Conservation (phyloP, 1,139 yeast species). For the Hyphopichia burtonii region DNA sequence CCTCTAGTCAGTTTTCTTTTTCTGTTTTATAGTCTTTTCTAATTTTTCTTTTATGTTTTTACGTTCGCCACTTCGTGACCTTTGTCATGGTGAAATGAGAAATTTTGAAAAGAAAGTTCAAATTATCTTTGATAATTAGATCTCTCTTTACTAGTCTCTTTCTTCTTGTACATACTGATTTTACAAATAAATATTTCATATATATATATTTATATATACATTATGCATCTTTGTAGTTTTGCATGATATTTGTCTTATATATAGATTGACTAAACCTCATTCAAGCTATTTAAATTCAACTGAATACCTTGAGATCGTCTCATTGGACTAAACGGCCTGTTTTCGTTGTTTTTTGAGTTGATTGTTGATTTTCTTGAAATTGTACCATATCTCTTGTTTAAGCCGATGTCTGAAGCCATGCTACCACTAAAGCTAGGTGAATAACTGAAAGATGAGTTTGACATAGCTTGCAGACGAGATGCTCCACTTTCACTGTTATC, state of each 20-base stretch:
- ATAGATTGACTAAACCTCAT: not conserved
- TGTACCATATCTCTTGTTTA: conserved; percentile 22
- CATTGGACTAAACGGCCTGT: conserved; percentile 13
- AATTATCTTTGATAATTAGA: too few species aligned
- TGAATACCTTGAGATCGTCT: conserved; percentile 20
- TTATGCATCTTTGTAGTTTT: too few species aligned
- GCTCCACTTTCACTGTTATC: not conserved
- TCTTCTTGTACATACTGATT: not conserved
- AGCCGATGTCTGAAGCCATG: conserved; percentile 13
- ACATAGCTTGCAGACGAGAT: not conserved
- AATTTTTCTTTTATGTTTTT: not conserved
- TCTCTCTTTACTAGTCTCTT: not conserved
- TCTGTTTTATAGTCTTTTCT: too few species aligned
- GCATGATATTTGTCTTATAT: too few species aligned
- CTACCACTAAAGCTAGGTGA: conserved; percentile 6
- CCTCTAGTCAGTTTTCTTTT: not conserved
- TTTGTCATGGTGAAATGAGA: not conserved
- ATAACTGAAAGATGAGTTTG: conserved; percentile 7
- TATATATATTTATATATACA: not conserved
- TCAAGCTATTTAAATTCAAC: conserved; percentile 10
- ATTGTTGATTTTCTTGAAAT: conserved; percentile 12
- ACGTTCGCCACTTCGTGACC: not conserved
- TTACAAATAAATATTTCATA: not conserved
- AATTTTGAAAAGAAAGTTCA: too few species aligned
- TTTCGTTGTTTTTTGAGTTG: conserved; percentile 8